Percentiles rank a stretch among this genome's conserved stretches.
Conservation (phyloP, 1,284 basidiomycete genomes). For the Ustilago trichophora region DNA sequence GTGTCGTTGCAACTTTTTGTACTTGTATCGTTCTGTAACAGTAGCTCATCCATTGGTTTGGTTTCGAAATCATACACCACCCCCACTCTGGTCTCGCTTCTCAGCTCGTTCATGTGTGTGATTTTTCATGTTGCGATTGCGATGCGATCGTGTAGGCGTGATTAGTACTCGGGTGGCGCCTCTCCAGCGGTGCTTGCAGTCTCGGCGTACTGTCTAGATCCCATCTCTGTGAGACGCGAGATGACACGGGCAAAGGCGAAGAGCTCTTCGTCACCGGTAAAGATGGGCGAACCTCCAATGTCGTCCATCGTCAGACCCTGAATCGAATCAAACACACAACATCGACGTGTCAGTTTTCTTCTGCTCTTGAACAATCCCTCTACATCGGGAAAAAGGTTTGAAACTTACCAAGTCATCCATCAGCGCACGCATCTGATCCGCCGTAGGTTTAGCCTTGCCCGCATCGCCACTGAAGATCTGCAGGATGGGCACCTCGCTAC, state of each 20-base stretch:
- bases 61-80: slow-evolving; percentile 3
- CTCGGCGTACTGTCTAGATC: slow-evolving; percentile 54
- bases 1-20: slow-evolving; percentile 8
- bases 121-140: no score
- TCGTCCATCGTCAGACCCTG: no score
- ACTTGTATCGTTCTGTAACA: slow-evolving; percentile 11
- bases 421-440: slow-evolving; percentile 59
- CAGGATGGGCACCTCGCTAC: slow-evolving; percentile 60
- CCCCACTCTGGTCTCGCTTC: background rate
- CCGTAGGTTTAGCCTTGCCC: slow-evolving; percentile 41
- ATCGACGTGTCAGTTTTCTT: no score
- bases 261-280: slow-evolving; percentile 64
- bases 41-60: background rate
- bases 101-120: no score
- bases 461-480: slow-evolving; percentile 58
- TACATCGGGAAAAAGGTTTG: slow-evolving; percentile 64
- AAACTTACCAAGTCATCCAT: slow-evolving; percentile 65
- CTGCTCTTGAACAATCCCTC: slow-evolving; percentile 66
- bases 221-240: slow-evolving; percentile 64
- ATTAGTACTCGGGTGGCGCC: no score
- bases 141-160: no score
- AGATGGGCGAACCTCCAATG: slow-evolving; percentile 65
- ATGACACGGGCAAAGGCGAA: slow-evolving; percentile 66
- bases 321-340: no score
- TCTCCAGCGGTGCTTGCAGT: slow-evolving; percentile 15